Base-by-base conservation (phyloP, 768 basidiomycete species). In the Ephemerocybe angulata region DNA sequence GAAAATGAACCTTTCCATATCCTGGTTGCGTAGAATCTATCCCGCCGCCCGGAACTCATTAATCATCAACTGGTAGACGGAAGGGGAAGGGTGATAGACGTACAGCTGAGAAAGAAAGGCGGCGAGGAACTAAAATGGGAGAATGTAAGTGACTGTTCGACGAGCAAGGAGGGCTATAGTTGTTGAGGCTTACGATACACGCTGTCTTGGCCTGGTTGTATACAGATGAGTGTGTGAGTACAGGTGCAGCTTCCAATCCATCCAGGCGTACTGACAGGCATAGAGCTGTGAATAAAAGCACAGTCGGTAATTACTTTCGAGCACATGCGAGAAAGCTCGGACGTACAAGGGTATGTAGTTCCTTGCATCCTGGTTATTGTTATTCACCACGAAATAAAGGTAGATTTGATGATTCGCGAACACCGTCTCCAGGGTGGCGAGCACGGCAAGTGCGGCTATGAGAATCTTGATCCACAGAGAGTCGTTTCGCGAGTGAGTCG, bases 341-440 rank as follows among this genome's bases (percentile, higher is more conserved):
- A 52, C 51, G 30, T 27, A 52, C 51, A 42, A 24, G 4, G 37
- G 25, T 4, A 52, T 41, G 3, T 22, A 15, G 27, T 52, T 28
- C 15, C 27, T 8, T 10, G 4, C 5, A n/a, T 28, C 38, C n/a
- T 11, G 33, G 12, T 22, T 22, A 17, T 33, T 28, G n/a, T 41
- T 28, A 33, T 42, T 42, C 12, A 28, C 11, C 21, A 52, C 31
- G 40, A 52, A 42, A 25, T 24, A 41, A n/a, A 28, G 15, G 27
- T 52, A 52, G 2, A 52, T 27, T 31, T 52, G 51, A 38, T 52
- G 51, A 21, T 52, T 42, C 13, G 40, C 37, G 51, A 52, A 52
- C 4, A 42, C 27, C 3, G 40, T 19, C 19, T 52, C 37, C n/a
- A 52, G 4, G 12, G 40, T 30, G 28, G 40, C 37, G 13, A 52